Base-by-base conservation (phyloP, 345 rosid species). In the Salix koriyanagi region DNA sequence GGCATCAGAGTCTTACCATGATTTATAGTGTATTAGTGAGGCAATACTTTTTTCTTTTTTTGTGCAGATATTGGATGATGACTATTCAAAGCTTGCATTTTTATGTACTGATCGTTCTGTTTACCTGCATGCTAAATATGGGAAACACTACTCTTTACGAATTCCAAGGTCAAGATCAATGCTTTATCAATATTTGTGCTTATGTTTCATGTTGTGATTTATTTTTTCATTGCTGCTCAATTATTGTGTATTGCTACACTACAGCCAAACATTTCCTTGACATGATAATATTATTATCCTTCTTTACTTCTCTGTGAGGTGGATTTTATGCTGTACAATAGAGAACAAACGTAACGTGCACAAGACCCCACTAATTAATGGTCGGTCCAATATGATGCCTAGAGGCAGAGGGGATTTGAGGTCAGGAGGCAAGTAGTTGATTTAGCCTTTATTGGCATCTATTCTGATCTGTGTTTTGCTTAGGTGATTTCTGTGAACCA, bases 11-110 rank as follows among this genome's bases (percentile, higher is more conserved):
- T 41, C 8, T 41, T 34, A 6, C 76, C 11, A 19, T 69, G 72
- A 60, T 56, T 21, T 58, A 74, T 81, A 62, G 37, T 68, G 60
- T 65, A 3, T 19, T 46, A 65, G 36, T 60, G 26, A 74, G 73
- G 48, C 21, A 39, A 10, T 75, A 5, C 18, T 32, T 32, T 16
- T 16, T 80, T 75, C 46, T 9, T 68, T 83, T 66, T 39, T 28
- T 69, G 41, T 66, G 56, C 73, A 92, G 97, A 85, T 94, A 66
- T 84, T 93, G 92, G 91, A 80, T 61, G 92, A 89, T 73, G 97
- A 92, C 85, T 92, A 86, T 79, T 93, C 98, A 36, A 96, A 96
- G 88, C 95, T 96, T 79, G 98, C 98, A 46, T 96, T 96, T 75
- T 78, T 93, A 71, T 92, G 97, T 74, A 87, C 97, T 70, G 98